These are phyloP conservation scores for Craterostigma plantagineum DNA, from an alignment of 257 asterid genomes.

Conservation along the genomic window DNA sequence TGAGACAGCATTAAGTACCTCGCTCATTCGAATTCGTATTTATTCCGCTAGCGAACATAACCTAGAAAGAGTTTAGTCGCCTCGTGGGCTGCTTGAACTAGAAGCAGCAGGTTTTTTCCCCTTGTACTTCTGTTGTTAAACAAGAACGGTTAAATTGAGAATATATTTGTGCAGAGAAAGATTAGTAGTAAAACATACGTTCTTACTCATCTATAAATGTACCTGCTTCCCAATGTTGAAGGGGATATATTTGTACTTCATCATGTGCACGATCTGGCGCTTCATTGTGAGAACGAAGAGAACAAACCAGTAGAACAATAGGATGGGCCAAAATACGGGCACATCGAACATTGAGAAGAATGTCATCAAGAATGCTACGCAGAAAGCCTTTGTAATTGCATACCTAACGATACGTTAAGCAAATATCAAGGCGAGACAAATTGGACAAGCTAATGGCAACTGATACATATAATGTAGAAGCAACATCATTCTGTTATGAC, in stretches of 20 bases:
- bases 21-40: too few species aligned
- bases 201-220: too few species aligned
- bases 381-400: slow-evolving; percentile 5
- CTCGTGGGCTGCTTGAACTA: not conserved
- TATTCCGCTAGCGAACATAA: too few species aligned
- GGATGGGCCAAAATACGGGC: slow-evolving; percentile 2
- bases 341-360: slow-evolving; percentile 5
- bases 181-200: not conserved
- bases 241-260: slow-evolving; percentile 2
- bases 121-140: slow-evolving; percentile 1
- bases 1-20: too few species aligned
- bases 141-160: not conserved
- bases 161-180: not conserved
- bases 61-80: not conserved
- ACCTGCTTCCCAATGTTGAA: slow-evolving; percentile 5
- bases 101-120: slow-evolving; percentile 3
- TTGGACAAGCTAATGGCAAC: too few species aligned
- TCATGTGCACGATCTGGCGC: slow-evolving; percentile 4
- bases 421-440: not conserved
- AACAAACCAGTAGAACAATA: slow-evolving; percentile 2
- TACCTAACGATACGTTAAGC: not conserved
- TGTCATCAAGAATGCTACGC: slow-evolving; percentile 2
- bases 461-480: too few species aligned
- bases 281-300: slow-evolving; percentile 1
- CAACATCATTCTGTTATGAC: too few species aligned